Evolutionary conservation across 306 rosid genomes (phyloP).

Genomic region (Vachellia collinsii): DNA sequence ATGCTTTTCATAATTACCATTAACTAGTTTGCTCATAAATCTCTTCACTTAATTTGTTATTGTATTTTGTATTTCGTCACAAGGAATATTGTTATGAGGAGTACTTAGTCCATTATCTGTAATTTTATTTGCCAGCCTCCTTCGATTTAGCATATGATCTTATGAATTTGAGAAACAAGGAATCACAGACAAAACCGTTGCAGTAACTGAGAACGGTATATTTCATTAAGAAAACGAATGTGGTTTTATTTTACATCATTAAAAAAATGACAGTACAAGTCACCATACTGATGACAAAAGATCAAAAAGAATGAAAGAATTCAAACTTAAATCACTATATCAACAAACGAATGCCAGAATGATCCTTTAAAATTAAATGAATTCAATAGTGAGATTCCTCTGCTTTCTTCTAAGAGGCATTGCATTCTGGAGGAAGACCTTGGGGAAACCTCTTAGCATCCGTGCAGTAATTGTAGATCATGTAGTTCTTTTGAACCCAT

Average conservation of each 20-base stretch:
- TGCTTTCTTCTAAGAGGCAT: neutral
- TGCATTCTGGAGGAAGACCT: slow-evolving; percentile 13
- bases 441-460: slow-evolving; percentile 9
- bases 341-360: neutral
- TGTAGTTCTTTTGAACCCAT: neutral
- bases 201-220: neutral
- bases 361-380: neutral
- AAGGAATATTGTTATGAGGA: neutral
- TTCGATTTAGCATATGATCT: neutral
- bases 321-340: neutral
- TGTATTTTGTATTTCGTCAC: neutral
- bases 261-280: neutral
- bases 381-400: neutral
- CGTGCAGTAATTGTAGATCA: neutral
- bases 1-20: neutral
- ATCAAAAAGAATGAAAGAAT: slow-evolving; percentile 1
- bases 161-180: neutral
- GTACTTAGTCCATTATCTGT: neutral
- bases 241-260: neutral
- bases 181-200: neutral
- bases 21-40: neutral
- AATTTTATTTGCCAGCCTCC: neutral
- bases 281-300: neutral
- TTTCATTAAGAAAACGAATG: neutral
- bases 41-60: neutral